Evolutionary conservation across 2,329 filamentous ascomycete species (phyloP).

Genomic region (Fusarium sulawesiense): DNA sequence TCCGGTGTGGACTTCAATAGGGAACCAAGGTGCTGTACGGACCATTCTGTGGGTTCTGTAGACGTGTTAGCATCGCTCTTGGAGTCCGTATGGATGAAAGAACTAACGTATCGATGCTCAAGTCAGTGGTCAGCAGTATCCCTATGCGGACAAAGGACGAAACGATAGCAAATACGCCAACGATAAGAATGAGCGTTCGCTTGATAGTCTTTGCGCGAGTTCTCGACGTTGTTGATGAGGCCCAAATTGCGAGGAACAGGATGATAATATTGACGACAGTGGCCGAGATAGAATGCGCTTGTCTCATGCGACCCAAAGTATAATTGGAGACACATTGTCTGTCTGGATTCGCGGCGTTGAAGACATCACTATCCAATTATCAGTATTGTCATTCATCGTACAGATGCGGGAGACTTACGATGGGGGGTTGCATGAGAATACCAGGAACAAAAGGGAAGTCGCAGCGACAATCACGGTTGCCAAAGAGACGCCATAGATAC

Average conservation of each 20-base stretch:
- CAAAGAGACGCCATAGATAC: slow-evolving; percentile 23
- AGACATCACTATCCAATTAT: slow-evolving; percentile 32
- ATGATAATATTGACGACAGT: slow-evolving; percentile 52
- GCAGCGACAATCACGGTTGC: slow-evolving; percentile 25
- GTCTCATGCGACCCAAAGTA: slow-evolving; percentile 48
- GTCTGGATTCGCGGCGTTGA: slow-evolving; percentile 22
- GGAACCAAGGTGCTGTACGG: slow-evolving; percentile 53
- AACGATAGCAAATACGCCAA: slow-evolving; percentile 53
- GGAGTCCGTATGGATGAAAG: too few relatives aligned
- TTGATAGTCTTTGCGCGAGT: slow-evolving; percentile 49
- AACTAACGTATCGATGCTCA: slow-evolving; percentile 49
- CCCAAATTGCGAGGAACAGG: slow-evolving; percentile 52
- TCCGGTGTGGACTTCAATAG: slow-evolving; percentile 56
- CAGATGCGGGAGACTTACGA: slow-evolving; percentile 11
- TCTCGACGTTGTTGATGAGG: slow-evolving; percentile 52
- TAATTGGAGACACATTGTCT: slow-evolving; percentile 33
- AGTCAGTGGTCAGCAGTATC: slow-evolving; percentile 50
- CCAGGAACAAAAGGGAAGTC: slow-evolving; percentile 37
- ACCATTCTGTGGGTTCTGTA: slow-evolving; percentile 53
- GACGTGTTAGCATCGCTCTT: neutral
- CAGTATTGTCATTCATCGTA: neutral
- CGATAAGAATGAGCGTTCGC: slow-evolving; percentile 52
- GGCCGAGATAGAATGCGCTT: slow-evolving; percentile 48
- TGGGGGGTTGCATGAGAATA: slow-evolving; percentile 38
- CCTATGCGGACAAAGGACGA: slow-evolving; percentile 55